Percentiles rank a stretch among this genome's conserved stretches.
Conservation (phyloP, 352 stramenopile species). For the Globisporangium parvum region DNA sequence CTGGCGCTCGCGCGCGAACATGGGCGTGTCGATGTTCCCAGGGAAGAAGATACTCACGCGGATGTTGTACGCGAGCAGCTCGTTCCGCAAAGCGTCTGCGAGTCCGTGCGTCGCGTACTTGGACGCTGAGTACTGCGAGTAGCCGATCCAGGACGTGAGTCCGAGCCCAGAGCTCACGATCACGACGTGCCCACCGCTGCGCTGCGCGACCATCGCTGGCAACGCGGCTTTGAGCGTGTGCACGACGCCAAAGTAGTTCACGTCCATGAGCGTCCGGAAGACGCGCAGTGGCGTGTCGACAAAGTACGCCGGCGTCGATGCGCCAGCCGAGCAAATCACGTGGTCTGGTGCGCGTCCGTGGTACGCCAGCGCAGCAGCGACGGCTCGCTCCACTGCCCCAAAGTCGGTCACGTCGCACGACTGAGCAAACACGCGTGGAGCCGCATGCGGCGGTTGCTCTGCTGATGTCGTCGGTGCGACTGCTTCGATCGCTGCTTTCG, state of each 20-base stretch:
- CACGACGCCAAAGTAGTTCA: constrained; percentile 85
- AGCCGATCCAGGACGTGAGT: constrained; percentile 79
- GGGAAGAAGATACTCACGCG: constrained; percentile 73
- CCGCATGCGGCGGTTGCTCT: background rate
- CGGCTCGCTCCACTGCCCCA: constrained; percentile 44
- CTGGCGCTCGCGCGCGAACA: constrained; percentile 64
- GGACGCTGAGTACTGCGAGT: constrained; percentile 66
- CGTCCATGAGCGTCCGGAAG: constrained; percentile 74
- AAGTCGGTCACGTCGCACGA: constrained; percentile 72
- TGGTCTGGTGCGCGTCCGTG: constrained; percentile 63
- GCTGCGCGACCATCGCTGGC: constrained; percentile 58
- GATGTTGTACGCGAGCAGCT: constrained; percentile 67
- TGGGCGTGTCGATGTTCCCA: constrained; percentile 78
- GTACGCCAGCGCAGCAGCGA: constrained; percentile 59
- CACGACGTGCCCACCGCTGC: constrained; percentile 56
- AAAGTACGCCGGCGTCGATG: constrained; percentile 63
- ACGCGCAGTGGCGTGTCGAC: constrained; percentile 62
- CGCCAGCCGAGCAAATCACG: constrained; percentile 62
- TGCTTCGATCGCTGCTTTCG: constrained; percentile 58
- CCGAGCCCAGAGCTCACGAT: constrained; percentile 63
- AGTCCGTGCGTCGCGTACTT: constrained; percentile 83
- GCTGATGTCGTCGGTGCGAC: constrained; percentile 10
- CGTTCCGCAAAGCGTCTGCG: constrained; percentile 70
- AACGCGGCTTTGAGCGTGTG: constrained; percentile 77
- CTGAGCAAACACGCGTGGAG: constrained; percentile 49